Base-by-base conservation (phyloP, 2,329 filamentous ascomycete genomes). In the Waltergamsia citrina region DNA sequence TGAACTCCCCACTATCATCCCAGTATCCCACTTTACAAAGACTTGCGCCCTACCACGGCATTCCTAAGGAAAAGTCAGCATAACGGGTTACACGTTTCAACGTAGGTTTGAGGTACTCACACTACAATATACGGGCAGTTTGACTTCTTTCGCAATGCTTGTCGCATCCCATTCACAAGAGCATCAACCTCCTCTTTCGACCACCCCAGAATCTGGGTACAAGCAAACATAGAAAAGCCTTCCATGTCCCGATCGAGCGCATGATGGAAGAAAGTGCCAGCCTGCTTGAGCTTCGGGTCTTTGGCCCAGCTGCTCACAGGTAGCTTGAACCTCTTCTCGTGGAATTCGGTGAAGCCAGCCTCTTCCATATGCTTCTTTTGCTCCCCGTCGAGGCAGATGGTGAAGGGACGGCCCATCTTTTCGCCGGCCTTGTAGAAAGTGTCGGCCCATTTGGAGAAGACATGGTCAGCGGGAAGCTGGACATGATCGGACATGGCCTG, bases 291-390 rank as follows among this genome's bases (percentile, higher is more conserved):
- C 10, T 52, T 56, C 1, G 50, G 44, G 19, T 68, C 57, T 14
- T 48, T 56, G 0, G 64, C 52, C 67, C 66, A 70, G 0, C 41
- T 43, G 27, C 59, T 59, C 1, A 62, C 48, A 0, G 66, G 9
- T 2, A 40, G 31, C 38, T 43, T 43, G 8, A 27, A 29, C 7
- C 22, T 24, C 14, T 32, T 18, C n/a, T 36, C 36, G 17, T 35
- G 26, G 22, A 43, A 31, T 14, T 39, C 37, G 15, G 33, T 27
- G 11, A 43, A 43, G 3, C 38, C 38, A 4, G 38, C 41, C n/a
- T 35, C 34, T 25, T 38, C 34, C 32, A 41, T 35, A 2, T 30
- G 38, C 34, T 39, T 39, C 11, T 34, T 30, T 42, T 50, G 47
- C 6, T 22, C 33, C n/a, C 43, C 40, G 0, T 41, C 44, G 4